A percentile compares a stretch with the other conserved stretches of the same genome.
These are phyloP conservation scores for Xylaria palmicola DNA, from an alignment of 495 filamentous ascomycete species.

Conservation along the genomic window DNA sequence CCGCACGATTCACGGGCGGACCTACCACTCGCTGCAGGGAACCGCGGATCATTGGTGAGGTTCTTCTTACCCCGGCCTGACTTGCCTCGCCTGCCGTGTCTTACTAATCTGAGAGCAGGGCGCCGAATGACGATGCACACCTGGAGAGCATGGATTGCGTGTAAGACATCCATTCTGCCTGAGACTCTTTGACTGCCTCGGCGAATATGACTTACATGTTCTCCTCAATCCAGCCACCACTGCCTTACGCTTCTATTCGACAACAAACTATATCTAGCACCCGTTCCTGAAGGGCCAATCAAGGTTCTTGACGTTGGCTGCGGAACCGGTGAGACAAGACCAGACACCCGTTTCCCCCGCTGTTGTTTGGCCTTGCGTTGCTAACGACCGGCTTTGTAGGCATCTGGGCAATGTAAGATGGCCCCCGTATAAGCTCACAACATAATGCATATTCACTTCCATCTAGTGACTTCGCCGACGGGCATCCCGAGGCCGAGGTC, in stretches of 20 bases:
- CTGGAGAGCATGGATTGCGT: slow-evolving; percentile 28
- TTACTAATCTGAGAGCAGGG: slow-evolving; percentile 18
- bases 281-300: slow-evolving; percentile 42
- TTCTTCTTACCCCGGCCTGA: not conserved
- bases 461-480: slow-evolving; percentile 53
- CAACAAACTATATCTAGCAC: slow-evolving; percentile 57
- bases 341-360: not conserved
- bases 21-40: slow-evolving; percentile 37
- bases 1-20: slow-evolving; percentile 41
- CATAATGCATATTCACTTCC: not conserved
- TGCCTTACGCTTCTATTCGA: slow-evolving; percentile 33
- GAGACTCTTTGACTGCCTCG: slow-evolving; percentile 1
- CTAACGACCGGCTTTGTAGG: slow-evolving; percentile 22
- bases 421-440: not conserved
- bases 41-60: slow-evolving; percentile 17
- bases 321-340: slow-evolving; percentile 48
- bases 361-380: slow-evolving; percentile 34
- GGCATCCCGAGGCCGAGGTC: slow-evolving; percentile 48
- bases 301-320: slow-evolving; percentile 57
- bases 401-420: slow-evolving; percentile 41
- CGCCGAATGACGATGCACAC: slow-evolving; percentile 28
- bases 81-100: not conserved
- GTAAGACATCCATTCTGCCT: slow-evolving; percentile 8
- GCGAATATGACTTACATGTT: not conserved
- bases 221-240: slow-evolving; percentile 28